Base-by-base conservation (phyloP, 1,284 basidiomycete genomes). In the Ganoderma lingzhi region DNA sequence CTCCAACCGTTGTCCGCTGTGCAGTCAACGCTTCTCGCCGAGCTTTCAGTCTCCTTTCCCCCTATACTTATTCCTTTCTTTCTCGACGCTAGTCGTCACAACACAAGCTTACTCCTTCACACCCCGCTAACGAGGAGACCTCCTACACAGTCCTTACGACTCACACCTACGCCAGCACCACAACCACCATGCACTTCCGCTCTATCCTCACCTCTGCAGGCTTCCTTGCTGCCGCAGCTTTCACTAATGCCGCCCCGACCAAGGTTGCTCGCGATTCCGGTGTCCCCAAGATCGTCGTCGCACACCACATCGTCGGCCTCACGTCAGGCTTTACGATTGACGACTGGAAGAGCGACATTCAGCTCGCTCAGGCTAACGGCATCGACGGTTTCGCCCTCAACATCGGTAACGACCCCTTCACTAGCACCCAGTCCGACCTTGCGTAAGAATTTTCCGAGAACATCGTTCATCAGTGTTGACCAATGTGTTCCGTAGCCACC, bases 341-440 rank as follows among this genome's bases (percentile, higher is more conserved):
- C 70, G 83, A 87, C 73, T 93, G 93, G 87, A 67, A 80, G 41
- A 79, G 80, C 30, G 87, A 93, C 74, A 88, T 93, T 42, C 60
- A 74, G 2, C 82, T 90, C 23, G 93, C 93, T 0, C 80, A 86
- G 73, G 80, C 83, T 2, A 84, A 81, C 65, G 90, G 90, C 9
- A 87, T 93, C 63, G 91, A 93, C 69, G 90, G 85, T 0, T 92
- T 92, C 76, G 90, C 88, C 1, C 79, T 92, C 64, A 92, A 93
- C 71, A 83, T 90, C 42, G 91, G 94, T 17, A 80, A 77, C 0
- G 92, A 94, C 76, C 76, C 79, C 37, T 95, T 92, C 90, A 73
- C 72, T 15, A 58, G 48, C 87, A 93, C 77, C 81, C 86, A 61
- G 83, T 81, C 64, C 86, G 89, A 59, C 87, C 86, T 91, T 71